A percentile compares a stretch with the other conserved stretches of the same genome.
Conservation (phyloP, 345 rosid genomes). For the Chamaenerion angustifolium region DNA sequence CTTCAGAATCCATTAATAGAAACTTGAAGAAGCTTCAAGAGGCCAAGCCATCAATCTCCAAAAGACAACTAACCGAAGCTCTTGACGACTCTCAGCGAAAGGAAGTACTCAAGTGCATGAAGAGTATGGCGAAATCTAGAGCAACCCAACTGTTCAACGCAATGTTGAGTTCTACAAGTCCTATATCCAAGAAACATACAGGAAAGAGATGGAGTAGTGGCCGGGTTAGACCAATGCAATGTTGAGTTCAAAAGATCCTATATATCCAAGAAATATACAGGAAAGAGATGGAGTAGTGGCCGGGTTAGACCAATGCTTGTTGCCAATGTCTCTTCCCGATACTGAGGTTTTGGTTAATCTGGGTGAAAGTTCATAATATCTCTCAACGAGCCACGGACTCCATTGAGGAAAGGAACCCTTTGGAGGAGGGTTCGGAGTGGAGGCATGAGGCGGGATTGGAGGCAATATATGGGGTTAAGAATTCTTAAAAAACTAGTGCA, state of each 20-base stretch:
- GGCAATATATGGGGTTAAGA: no score
- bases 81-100: conserved; percentile 9
- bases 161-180: conserved; percentile 4
- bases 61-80: conserved; percentile 11
- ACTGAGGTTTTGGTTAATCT: no score
- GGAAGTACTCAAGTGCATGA: conserved; percentile 22
- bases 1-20: conserved; percentile 19
- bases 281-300: conserved; percentile 14
- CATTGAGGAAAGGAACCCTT: no score
- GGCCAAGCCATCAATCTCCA: conserved; percentile 13
- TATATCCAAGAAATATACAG: conserved; percentile 8
- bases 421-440: no score
- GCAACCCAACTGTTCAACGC: conserved; percentile 19
- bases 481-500: no score
- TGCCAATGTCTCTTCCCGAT: conserved; percentile 7
- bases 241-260: conserved; percentile 2
- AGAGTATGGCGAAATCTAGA: conserved; percentile 20
- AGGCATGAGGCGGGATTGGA: no score
- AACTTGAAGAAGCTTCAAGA: conserved; percentile 1
- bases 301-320: conserved; percentile 25
- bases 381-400: no score
- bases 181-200: conserved; percentile 9
- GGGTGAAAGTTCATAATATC: no score
- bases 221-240: conserved; percentile 27
- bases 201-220: conserved; percentile 15